Percentiles rank a stretch among this genome's conserved stretches.
Evolutionary conservation across 2,329 filamentous ascomycete genomes (phyloP).

Genomic region (Corinectria fuckeliana): DNA sequence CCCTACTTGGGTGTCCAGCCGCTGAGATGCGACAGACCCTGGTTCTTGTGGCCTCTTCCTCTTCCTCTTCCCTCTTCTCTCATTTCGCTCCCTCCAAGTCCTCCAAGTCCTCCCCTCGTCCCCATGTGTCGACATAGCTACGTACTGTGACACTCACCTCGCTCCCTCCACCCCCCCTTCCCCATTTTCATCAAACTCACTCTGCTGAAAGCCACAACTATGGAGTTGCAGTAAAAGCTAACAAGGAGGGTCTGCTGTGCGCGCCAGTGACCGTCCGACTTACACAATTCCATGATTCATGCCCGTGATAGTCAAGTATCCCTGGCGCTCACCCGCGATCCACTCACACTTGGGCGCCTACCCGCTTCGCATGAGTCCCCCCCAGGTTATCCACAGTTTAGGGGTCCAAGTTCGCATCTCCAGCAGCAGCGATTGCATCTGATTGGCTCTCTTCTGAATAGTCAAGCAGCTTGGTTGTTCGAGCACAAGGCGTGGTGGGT

Average conservation of each 20-base stretch:
- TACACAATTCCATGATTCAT: conserved; percentile 22
- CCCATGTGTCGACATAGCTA: neutral
- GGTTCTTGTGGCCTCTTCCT: neutral
- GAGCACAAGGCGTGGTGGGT: conserved; percentile 21
- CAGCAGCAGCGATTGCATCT: conserved; percentile 3
- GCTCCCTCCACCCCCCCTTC: neutral
- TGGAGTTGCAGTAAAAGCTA: neutral
- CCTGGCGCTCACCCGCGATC: conserved; percentile 33
- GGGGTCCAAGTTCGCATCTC: conserved; percentile 25
- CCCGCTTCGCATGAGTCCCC: conserved; percentile 32
- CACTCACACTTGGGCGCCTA: conserved; percentile 26
- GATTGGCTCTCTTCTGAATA: conserved; percentile 24
- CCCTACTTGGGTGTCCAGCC: conserved; percentile 2
- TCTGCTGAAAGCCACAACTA: neutral
- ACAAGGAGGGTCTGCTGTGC: neutral
- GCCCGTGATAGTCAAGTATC: conserved; percentile 17
- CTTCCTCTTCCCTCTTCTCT: neutral
- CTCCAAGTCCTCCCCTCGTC: no score
- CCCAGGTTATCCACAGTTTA: conserved; percentile 25
- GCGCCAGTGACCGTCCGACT: conserved; percentile 9
- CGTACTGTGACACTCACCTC: neutral
- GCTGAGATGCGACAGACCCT: conserved; percentile 3
- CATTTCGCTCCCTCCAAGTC: neutral
- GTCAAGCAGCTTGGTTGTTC: conserved; percentile 4
- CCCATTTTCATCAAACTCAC: neutral